These are phyloP conservation scores for Centrapalus pauciflorus DNA, from an alignment of 129 eudicot species.

Conservation along the genomic window DNA sequence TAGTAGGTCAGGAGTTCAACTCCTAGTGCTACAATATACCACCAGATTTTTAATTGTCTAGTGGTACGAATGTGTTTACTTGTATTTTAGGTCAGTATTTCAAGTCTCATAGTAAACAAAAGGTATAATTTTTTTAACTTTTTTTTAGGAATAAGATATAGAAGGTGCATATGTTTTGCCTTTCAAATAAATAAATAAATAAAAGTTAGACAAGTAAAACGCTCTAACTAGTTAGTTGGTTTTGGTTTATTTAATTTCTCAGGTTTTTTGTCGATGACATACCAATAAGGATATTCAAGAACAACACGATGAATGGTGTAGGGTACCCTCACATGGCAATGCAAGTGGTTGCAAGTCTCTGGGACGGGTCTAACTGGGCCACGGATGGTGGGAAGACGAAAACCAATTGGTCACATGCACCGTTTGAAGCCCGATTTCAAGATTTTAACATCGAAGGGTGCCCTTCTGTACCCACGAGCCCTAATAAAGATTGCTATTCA, in stretches of 20 bases:
- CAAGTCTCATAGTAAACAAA: too few species aligned
- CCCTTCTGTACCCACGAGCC: background rate
- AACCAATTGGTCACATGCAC: slow-evolving; percentile 43
- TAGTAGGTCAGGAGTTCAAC: too few species aligned
- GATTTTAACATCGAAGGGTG: slow-evolving; percentile 50
- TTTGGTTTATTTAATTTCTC: background rate
- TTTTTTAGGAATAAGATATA: too few species aligned
- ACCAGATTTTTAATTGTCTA: too few species aligned
- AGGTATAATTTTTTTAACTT: too few species aligned
- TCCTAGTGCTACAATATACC: too few species aligned
- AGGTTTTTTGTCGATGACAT: slow-evolving; percentile 64
- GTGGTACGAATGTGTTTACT: too few species aligned
- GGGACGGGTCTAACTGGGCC: slow-evolving; percentile 76
- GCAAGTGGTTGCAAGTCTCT: slow-evolving; percentile 52
- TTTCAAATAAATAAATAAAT: too few species aligned
- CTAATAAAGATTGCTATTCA: slow-evolving; percentile 30
- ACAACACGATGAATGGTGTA: slow-evolving; percentile 29
- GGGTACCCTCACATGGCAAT: slow-evolving; percentile 57
- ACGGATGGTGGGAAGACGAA: slow-evolving; percentile 55
- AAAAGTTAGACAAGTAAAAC: too few species aligned
- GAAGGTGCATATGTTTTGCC: too few species aligned
- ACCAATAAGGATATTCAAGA: slow-evolving; percentile 74
- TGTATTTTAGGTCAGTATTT: too few species aligned
- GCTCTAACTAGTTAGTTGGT: too few species aligned
- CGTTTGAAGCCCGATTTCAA: slow-evolving; percentile 50